Conservation (phyloP, 1,284 basidiomycete species). For the Farysia itapuensis region DNA sequence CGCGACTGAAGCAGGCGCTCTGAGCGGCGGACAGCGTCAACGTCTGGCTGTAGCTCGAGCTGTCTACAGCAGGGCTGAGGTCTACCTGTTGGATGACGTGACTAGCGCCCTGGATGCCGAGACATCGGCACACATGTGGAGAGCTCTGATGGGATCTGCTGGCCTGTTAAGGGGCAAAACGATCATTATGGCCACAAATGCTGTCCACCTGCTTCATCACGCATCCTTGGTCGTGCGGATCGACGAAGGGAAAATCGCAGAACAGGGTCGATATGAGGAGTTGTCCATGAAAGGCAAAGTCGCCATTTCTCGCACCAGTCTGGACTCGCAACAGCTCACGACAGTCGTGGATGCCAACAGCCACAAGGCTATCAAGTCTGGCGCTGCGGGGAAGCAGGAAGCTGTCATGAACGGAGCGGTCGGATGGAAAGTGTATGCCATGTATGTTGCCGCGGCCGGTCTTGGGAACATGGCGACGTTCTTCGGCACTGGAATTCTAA, state of each 20-base stretch:
- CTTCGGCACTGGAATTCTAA: background rate
- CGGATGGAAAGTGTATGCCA: conserved; percentile 13
- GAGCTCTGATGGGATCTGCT: conserved; percentile 20
- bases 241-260: conserved; percentile 35
- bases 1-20: conserved; percentile 41
- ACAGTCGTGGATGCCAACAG: background rate
- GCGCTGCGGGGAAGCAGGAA: conserved; percentile 19
- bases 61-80: conserved; percentile 47
- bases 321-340: conserved; percentile 20
- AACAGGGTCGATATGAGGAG: conserved; percentile 30
- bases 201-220: conserved; percentile 34
- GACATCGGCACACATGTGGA: conserved; percentile 64
- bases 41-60: conserved; percentile 53
- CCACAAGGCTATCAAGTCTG: conserved; percentile 5
- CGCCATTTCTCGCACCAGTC: conserved; percentile 31
- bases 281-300: conserved; percentile 38
- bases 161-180: conserved; percentile 37
- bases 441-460: conserved; percentile 18
- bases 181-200: conserved; percentile 45
- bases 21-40: conserved; percentile 55
- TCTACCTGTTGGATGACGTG: conserved; percentile 55
- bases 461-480: conserved; percentile 4
- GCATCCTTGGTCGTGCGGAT: conserved; percentile 27
- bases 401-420: conserved; percentile 25
- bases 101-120: conserved; percentile 67